Percentiles rank a stretch among this genome's conserved stretches.
Evolutionary conservation across 176 grass and related monocot genomes (phyloP).

Genomic region (Musa acuminata): DNA sequence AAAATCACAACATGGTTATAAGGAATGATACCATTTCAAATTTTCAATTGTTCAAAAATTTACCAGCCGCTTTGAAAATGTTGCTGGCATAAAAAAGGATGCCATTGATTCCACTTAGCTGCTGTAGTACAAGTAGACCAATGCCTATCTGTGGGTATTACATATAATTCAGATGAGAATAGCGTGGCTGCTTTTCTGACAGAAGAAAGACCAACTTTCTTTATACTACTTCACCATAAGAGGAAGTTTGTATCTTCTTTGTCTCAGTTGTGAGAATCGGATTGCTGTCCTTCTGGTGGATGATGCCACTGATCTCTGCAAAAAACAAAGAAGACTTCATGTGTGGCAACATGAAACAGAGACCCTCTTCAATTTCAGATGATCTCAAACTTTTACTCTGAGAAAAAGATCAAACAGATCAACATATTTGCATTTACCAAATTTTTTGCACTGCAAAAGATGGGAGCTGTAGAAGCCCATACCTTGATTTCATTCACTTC

Average conservation of each 20-base stretch:
- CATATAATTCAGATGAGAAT: background rate
- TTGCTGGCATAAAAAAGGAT: constrained; percentile 83
- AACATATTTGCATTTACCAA: background rate
- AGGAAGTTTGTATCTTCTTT: constrained; percentile 67
- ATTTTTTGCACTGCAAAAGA: background rate
- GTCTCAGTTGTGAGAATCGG: constrained; percentile 68
- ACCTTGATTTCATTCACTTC: constrained; percentile 96
- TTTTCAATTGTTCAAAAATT: constrained; percentile 2
- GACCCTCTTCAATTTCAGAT: background rate
- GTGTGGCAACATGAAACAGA: background rate
- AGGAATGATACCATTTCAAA: background rate
- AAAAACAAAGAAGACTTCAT: constrained; percentile 3
- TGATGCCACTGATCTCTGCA: constrained; percentile 72
- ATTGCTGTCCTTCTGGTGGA: constrained; percentile 71
- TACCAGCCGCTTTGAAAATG: constrained; percentile 90
- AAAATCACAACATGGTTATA: background rate
- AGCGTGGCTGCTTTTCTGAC: background rate
- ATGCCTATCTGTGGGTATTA: constrained; percentile 57
- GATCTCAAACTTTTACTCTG: background rate
- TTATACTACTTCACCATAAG: constrained; percentile 38
- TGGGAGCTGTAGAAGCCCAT: constrained; percentile 3
- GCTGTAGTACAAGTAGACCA: constrained; percentile 81
- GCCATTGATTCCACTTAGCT: constrained; percentile 82
- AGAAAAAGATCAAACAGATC: background rate
- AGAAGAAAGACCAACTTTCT: background rate